Conservation (phyloP, 345 rosid species). For the Camelina sativa region DNA sequence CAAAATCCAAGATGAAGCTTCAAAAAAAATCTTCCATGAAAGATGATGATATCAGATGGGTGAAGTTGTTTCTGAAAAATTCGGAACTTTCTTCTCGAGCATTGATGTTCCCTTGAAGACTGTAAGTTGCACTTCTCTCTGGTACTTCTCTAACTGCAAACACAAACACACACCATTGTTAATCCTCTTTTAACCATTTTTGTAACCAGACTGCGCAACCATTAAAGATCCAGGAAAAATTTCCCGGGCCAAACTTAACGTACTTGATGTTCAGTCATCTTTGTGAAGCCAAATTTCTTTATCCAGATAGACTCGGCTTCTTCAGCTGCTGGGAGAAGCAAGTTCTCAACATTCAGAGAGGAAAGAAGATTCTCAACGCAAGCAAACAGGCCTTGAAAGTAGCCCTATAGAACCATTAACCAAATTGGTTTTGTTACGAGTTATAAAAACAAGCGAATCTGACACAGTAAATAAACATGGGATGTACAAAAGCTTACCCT, state of each 20-base stretch:
- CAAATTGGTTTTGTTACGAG: not conserved
- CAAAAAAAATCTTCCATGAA: slow-evolving; percentile 1
- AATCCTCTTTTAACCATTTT: slow-evolving; percentile 12
- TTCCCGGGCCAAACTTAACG: slow-evolving; percentile 33
- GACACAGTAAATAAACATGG: slow-evolving; percentile 9
- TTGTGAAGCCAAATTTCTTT: slow-evolving; percentile 73
- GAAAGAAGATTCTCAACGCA: slow-evolving; percentile 72
- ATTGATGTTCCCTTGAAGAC: slow-evolving; percentile 79
- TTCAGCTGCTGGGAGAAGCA: slow-evolving; percentile 93
- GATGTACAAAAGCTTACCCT: slow-evolving; percentile 53
- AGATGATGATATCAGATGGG: slow-evolving; percentile 17
- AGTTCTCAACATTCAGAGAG: slow-evolving; percentile 66
- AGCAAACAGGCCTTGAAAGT: slow-evolving; percentile 77
- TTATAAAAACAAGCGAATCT: slow-evolving; percentile 1
- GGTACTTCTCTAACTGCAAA: slow-evolving; percentile 63
- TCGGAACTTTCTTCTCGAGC: slow-evolving; percentile 77
- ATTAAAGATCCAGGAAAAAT: not conserved
- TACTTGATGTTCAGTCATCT: slow-evolving; percentile 68
- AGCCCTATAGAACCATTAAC: slow-evolving; percentile 58
- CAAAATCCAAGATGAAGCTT: slow-evolving; percentile 26
- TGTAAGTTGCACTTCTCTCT: slow-evolving; percentile 68
- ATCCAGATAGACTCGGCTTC: slow-evolving; percentile 94
- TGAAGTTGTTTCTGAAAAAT: slow-evolving; percentile 21
- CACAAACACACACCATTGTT: slow-evolving; percentile 18
- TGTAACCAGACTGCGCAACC: not conserved